Conservation (phyloP, 176 grass and related monocot genomes). For the Lolium multiflorum region DNA sequence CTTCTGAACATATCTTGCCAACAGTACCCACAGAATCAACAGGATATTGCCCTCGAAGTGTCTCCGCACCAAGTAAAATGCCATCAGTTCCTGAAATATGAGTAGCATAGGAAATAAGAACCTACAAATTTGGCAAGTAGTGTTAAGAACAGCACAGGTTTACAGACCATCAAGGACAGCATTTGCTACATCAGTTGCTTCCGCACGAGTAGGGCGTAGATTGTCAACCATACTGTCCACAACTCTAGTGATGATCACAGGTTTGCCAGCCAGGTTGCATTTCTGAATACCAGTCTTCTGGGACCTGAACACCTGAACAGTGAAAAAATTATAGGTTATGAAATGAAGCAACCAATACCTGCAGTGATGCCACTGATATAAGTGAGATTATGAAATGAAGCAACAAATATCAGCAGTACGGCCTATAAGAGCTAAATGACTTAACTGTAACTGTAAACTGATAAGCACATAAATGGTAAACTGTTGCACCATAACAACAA, state of each 20-base stretch:
- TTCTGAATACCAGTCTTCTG: slow-evolving; percentile 87
- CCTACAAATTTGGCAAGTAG: slow-evolving; percentile 4
- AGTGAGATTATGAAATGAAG: slow-evolving; percentile 30
- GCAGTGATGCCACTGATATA: neutral
- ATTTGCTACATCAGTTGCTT: slow-evolving; percentile 98
- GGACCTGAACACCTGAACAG: slow-evolving; percentile 84
- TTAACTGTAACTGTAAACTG: neutral
- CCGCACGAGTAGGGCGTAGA: slow-evolving; percentile 93
- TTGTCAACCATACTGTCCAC: slow-evolving; percentile 98
- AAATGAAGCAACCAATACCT: slow-evolving; percentile 27
- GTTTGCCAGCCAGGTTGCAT: slow-evolving; percentile 90
- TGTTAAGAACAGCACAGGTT: slow-evolving; percentile 20
- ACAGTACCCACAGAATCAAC: slow-evolving; percentile 92
- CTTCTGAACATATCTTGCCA: slow-evolving; percentile 91
- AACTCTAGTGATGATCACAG: slow-evolving; percentile 91
- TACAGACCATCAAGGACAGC: slow-evolving; percentile 89
- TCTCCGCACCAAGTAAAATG: slow-evolving; percentile 93
- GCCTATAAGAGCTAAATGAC: neutral
- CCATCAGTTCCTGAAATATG: slow-evolving; percentile 85
- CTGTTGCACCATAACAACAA: slow-evolving; percentile 8
- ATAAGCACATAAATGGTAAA: slow-evolving; percentile 7
- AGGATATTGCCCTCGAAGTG: slow-evolving; percentile 90
- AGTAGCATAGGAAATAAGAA: slow-evolving; percentile 18
- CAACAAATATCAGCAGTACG: slow-evolving; percentile 12
- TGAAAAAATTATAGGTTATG: slow-evolving; percentile 42